These are phyloP conservation scores for Phytophthora crassamura DNA, from an alignment of 352 stramenopile genomes.

Conservation along the genomic window DNA sequence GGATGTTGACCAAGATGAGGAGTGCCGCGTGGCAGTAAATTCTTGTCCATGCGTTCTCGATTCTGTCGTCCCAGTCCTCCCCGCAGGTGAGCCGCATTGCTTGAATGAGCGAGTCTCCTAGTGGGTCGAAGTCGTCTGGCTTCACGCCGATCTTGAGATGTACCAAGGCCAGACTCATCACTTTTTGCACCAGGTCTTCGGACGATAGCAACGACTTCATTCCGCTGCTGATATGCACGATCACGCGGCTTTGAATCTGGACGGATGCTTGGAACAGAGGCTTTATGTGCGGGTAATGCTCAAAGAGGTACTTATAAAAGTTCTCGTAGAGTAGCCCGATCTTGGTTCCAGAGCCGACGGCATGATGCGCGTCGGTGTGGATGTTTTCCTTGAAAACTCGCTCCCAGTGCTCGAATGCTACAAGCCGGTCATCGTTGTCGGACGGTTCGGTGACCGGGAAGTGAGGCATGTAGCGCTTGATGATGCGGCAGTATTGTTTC, in stretches of 20 bases:
- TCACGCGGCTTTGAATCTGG: constrained; percentile 66
- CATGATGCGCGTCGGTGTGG: constrained; percentile 57
- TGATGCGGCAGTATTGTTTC: constrained; percentile 71
- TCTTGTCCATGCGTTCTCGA: constrained; percentile 57
- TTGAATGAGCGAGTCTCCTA: constrained; percentile 65
- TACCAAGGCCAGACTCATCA: constrained; percentile 60
- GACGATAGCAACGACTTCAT: constrained; percentile 68
- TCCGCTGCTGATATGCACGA: constrained; percentile 68
- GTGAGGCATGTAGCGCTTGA: constrained; percentile 67
- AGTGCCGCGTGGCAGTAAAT: constrained; percentile 72
- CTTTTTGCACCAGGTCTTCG: constrained; percentile 64
- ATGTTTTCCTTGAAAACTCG: constrained; percentile 75
- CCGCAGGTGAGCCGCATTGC: constrained; percentile 63
- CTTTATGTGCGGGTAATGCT: constrained; percentile 64
- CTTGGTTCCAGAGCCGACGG: constrained; percentile 46
- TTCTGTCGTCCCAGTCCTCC: constrained; percentile 52
- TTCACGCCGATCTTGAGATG: constrained; percentile 79
- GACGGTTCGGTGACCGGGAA: constrained; percentile 61
- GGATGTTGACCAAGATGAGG: constrained; percentile 72
- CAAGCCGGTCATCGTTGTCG: constrained; percentile 54
- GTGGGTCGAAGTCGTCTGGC: constrained; percentile 65
- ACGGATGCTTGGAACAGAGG: constrained; percentile 66
- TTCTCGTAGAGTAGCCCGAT: constrained; percentile 66
- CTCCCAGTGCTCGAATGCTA: constrained; percentile 71
- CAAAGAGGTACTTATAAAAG: constrained; percentile 77